Conservation (phyloP, 208 protist species). For the Leishmania tarentolae region DNA sequence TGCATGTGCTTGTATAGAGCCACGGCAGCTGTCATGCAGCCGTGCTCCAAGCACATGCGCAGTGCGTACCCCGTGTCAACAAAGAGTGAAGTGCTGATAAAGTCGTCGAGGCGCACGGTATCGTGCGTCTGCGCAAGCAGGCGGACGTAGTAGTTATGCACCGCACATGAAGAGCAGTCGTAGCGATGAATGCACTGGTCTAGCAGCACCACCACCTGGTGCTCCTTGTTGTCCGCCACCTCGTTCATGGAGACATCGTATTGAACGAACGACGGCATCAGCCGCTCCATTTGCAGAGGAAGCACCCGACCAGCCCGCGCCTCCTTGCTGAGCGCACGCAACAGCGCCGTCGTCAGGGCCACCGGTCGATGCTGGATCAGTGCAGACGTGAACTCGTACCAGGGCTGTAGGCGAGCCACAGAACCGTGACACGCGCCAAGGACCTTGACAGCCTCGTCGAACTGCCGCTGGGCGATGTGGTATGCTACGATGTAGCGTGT, state of each 20-base stretch:
- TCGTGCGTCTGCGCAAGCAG: constrained; percentile 87
- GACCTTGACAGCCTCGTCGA: constrained; percentile 52
- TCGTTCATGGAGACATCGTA: constrained; percentile 81
- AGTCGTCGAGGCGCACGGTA: constrained; percentile 69
- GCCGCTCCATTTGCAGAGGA: constrained; percentile 69
- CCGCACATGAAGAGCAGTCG: constrained; percentile 74
- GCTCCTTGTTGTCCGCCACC: constrained; percentile 51
- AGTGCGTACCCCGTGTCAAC: constrained; percentile 94
- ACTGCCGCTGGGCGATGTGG: constrained; percentile 43
- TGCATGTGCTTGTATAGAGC: constrained; percentile 91
- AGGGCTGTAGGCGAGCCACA: constrained; percentile 53
- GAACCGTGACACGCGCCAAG: constrained; percentile 41
- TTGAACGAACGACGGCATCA: constrained; percentile 93
- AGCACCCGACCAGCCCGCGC: constrained; percentile 45
- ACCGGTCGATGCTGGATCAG: constrained; percentile 90
- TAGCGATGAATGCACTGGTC: constrained; percentile 88
- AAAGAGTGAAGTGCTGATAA: constrained; percentile 73
- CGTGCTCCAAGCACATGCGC: constrained; percentile 82
- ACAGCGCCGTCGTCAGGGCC: constrained; percentile 68
- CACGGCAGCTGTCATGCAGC: constrained; percentile 78
- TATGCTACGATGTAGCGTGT: constrained; percentile 63
- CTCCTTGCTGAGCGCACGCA: constrained; percentile 52
- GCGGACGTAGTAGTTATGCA: constrained; percentile 95
- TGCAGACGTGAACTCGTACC: constrained; percentile 92
- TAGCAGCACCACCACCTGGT: constrained; percentile 94